A percentile compares a stretch with the other conserved stretches of the same genome.
Conservation (phyloP, 2,329 filamentous ascomycete genomes). For the Knoxdaviesia capensis region DNA sequence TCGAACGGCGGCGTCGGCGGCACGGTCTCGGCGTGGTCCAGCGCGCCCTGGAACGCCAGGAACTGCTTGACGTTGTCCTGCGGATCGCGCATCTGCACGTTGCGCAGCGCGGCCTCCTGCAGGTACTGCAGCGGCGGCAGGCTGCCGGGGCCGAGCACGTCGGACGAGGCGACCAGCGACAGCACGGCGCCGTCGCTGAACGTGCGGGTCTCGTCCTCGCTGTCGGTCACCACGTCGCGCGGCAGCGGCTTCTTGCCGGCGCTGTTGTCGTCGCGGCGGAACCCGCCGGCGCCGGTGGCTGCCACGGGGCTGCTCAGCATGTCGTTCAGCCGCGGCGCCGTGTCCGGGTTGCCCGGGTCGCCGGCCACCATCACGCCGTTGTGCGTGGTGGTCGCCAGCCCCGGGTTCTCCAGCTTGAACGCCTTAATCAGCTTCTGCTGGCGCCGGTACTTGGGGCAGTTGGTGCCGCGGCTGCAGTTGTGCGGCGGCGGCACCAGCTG, state of each 20-base stretch:
- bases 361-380: conserved; percentile 60
- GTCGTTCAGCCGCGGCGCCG: conserved; percentile 20
- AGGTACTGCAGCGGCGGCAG: conserved; percentile 47
- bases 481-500: conserved; percentile 73
- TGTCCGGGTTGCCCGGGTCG: conserved; percentile 58
- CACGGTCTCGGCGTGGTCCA: conserved; percentile 24
- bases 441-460: conserved; percentile 64
- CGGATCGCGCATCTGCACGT: conserved; percentile 53
- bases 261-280: no score
- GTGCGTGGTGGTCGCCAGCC: conserved; percentile 22
- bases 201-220: conserved; percentile 17
- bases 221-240: not conserved
- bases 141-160: conserved; percentile 55
- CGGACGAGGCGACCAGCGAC: conserved; percentile 79
- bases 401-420: conserved; percentile 56
- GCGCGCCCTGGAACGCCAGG: conserved; percentile 58
- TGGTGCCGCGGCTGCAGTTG: conserved; percentile 68
- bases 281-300: not conserved
- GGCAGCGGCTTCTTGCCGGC: no score
- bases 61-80: conserved; percentile 91
- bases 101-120: conserved; percentile 52
- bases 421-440: conserved; percentile 60
- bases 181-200: conserved; percentile 57
- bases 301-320: conserved; percentile 4
- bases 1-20: conserved; percentile 52